Conservation (phyloP, 2,329 filamentous ascomycete species). For the Aspergillus terreus region DNA sequence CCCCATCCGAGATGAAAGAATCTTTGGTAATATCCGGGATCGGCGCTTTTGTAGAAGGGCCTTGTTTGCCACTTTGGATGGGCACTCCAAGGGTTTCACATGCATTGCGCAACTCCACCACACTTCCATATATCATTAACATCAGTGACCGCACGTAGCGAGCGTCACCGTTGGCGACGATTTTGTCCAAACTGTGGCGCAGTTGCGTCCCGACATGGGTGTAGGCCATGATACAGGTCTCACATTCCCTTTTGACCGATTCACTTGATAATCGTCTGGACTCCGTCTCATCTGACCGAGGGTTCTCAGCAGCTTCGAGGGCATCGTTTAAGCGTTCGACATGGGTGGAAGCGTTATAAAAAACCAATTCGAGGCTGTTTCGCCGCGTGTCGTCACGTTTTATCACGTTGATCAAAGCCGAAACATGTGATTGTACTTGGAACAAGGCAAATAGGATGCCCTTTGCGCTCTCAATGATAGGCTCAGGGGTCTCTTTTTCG, state of each 20-base stretch:
- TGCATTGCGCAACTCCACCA: constrained; percentile 59
- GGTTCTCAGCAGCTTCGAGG: constrained; percentile 47
- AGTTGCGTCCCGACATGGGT: constrained; percentile 48
- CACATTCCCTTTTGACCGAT: constrained; percentile 44
- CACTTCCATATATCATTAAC: constrained; percentile 55
- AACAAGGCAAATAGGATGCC: constrained; percentile 54
- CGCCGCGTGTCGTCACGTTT: constrained; percentile 45
- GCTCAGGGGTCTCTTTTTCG: constrained; percentile 44
- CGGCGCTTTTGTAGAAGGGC: constrained; percentile 22
- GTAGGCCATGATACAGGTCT: constrained; percentile 49
- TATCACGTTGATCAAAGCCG: constrained; percentile 45
- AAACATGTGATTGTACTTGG: constrained; percentile 48
- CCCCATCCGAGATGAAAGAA: constrained; percentile 23
- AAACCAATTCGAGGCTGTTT: constrained; percentile 53
- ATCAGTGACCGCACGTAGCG: constrained; percentile 58
- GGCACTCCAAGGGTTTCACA: constrained; percentile 50
- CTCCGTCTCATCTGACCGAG: constrained; percentile 50
- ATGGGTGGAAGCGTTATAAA: constrained; percentile 54
- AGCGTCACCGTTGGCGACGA: constrained; percentile 53
- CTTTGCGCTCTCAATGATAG: constrained; percentile 54
- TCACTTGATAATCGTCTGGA: constrained; percentile 38
- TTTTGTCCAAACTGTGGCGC: constrained; percentile 46
- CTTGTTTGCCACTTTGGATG: constrained; percentile 27
- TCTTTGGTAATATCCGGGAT: constrained; percentile 30
- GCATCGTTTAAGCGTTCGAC: constrained; percentile 56